Conservation (phyloP, 2,329 filamentous ascomycete species). For the Helotiales sp. region DNA sequence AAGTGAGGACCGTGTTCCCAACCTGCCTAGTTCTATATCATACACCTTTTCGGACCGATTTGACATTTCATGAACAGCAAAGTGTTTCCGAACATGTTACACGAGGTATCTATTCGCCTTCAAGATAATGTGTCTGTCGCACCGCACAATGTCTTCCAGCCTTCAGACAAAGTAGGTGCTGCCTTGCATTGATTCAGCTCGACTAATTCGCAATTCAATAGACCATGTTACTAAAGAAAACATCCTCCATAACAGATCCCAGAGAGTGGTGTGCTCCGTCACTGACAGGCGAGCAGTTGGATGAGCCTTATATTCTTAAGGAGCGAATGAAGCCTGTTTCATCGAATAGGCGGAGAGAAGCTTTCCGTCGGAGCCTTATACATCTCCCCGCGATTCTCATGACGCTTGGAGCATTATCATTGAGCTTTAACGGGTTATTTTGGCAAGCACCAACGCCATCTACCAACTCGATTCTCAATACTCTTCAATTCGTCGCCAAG, state of each 20-base stretch:
- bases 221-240: too few species aligned
- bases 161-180: too few species aligned
- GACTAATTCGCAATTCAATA: too few species aligned
- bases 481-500: slow-evolving; percentile 2
- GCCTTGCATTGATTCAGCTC: too few species aligned
- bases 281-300: neutral
- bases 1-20: too few species aligned
- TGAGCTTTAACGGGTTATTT: neutral
- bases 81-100: too few species aligned
- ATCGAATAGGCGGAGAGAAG: neutral
- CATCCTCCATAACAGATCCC: neutral
- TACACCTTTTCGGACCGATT: too few species aligned
- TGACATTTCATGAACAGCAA: too few species aligned
- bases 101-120: too few species aligned
- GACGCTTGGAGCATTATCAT: neutral
- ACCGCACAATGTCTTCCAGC: too few species aligned
- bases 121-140: too few species aligned
- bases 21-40: too few species aligned
- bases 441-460: neutral
- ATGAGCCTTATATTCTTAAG: neutral
- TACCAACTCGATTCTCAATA: slow-evolving; percentile 1
- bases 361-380: neutral
- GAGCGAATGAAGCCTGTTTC: neutral
- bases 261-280: neutral
- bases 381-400: neutral